phyloP scores from a whole-genome alignment of 345 rosid genomes.

The Aquilaria sinensis region DNA sequence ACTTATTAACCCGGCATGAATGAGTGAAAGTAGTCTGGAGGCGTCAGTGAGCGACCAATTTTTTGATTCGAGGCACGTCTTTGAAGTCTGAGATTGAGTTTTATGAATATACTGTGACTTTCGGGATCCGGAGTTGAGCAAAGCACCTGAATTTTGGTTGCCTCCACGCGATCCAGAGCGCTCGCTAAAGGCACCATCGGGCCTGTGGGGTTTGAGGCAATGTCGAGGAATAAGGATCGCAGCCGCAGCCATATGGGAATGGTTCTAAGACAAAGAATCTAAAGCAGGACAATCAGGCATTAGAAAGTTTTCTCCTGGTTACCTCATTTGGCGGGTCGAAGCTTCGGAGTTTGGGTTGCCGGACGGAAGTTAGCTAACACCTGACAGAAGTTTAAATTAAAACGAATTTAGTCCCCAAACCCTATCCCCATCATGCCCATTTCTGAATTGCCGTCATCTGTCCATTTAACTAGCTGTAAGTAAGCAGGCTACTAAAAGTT shows the following conservation, averaged over 20 bases:
- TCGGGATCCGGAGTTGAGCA: conserved; percentile 15
- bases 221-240: conserved; percentile 12
- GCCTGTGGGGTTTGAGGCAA: conserved; percentile 18
- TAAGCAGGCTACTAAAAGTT: too few relatives aligned
- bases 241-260: conserved; percentile 35
- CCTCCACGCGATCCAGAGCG: conserved; percentile 15
- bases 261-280: neutral
- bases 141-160: conserved; percentile 4
- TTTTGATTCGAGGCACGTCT: conserved; percentile 8
- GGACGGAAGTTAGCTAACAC: too few relatives aligned
- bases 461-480: too few relatives aligned
- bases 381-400: too few relatives aligned
- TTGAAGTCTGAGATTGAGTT: neutral
- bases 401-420: too few relatives aligned
- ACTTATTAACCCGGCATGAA: conserved; percentile 37
- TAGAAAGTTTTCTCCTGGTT: conserved; percentile 3
- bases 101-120: conserved; percentile 11
- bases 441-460: too few relatives aligned
- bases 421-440: too few relatives aligned
- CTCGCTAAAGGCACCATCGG: conserved; percentile 20
- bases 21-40: conserved; percentile 8
- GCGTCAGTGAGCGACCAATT: conserved; percentile 24
- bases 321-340: conserved; percentile 23
- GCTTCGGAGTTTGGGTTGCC: neutral
- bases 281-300: neutral